Evolutionary conservation across 1,284 basidiomycete genomes (phyloP), one percentile per base, ranked within the genome.

Genomic region (Melanopsichium pennsylvanicum): DNA sequence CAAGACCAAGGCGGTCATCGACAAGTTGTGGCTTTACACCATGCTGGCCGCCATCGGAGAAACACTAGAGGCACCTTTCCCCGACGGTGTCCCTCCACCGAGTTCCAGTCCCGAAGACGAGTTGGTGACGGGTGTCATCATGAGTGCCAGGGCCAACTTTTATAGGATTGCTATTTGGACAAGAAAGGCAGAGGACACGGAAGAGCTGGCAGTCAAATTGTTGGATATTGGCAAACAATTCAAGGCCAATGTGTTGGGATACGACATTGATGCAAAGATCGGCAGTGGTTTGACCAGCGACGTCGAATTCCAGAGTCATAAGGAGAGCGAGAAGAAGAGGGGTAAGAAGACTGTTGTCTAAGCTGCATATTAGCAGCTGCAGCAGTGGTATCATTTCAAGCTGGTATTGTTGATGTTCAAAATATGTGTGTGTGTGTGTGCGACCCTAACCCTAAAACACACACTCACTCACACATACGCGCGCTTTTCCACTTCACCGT

Each of bases 161-260:
- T 98, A 93, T 85, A 90, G 95, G 47, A 84, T 98, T 75, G 92
- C 92, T 57, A 93, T 98, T 84, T 97, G 95, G 95, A 97, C 95
- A 40, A 87, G 94, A 43, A 73, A 75, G 23, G 69, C 81, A 3
- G 80, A 81, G 35, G 72, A 76, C 22, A 90, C 91, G 7, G 90
- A 91, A 32, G 81, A 67, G 18, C 34, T 67, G 16, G 63, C 58
- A 7, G 59, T 62, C 39, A 87, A 91, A 68, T 88, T 95, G 72
- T 87, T 91, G 71, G 84, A 85, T 39, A 87, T 90, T 46, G 89
- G 89, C 19, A 84, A 86, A 70, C 90, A 95, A 83, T 97, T 97
- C 86, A 98, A 98, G 85, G 88, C 85, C 54, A 87, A 84, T 56
- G 93, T 97, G 32, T 85, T 97, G 39, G 93, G 93, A 6, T 94